These are phyloP conservation scores for Chalara sp. DNA, from an alignment of 2,329 filamentous ascomycete genomes.

Conservation along the genomic window DNA sequence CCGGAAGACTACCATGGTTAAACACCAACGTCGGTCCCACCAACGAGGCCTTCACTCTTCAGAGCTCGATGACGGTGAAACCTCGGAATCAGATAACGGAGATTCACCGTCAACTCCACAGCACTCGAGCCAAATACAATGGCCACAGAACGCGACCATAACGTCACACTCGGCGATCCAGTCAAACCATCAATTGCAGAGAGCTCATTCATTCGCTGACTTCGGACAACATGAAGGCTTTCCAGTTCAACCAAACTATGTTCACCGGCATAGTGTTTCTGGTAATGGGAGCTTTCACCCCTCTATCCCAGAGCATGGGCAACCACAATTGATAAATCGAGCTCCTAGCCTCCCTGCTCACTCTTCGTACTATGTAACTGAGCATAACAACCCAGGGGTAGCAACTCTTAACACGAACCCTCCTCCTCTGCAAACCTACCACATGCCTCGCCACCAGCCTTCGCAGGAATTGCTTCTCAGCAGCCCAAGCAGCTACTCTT, in stretches of 20 bases:
- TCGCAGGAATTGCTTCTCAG: slow-evolving; percentile 45
- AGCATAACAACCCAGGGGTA: slow-evolving; percentile 54
- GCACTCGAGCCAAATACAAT: slow-evolving; percentile 41
- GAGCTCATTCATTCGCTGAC: slow-evolving; percentile 48
- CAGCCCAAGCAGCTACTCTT: slow-evolving; percentile 53
- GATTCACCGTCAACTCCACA: slow-evolving; percentile 54
- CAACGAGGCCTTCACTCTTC: slow-evolving; percentile 49
- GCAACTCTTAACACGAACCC: slow-evolving; percentile 52
- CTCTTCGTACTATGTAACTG: slow-evolving; percentile 44
- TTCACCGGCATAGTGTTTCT: slow-evolving; percentile 42
- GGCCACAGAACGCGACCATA: slow-evolving; percentile 39
- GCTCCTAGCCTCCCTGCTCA: slow-evolving; percentile 24
- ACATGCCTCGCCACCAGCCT: slow-evolving; percentile 35
- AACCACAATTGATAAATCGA: slow-evolving; percentile 29
- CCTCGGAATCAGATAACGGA: slow-evolving; percentile 33
- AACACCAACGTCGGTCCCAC: slow-evolving; percentile 57
- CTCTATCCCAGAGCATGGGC: slow-evolving; percentile 34
- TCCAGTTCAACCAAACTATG: slow-evolving; percentile 29
- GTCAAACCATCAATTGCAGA: slow-evolving; percentile 31
- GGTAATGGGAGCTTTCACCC: slow-evolving; percentile 37
- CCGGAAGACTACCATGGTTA: slow-evolving; percentile 65
- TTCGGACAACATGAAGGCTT: slow-evolving; percentile 38
- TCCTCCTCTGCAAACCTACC: slow-evolving; percentile 41
- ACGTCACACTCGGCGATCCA: slow-evolving; percentile 28
- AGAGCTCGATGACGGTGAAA: slow-evolving; percentile 34